Conservation (phyloP, 768 basidiomycete genomes). For the Tremella mesenterica region DNA sequence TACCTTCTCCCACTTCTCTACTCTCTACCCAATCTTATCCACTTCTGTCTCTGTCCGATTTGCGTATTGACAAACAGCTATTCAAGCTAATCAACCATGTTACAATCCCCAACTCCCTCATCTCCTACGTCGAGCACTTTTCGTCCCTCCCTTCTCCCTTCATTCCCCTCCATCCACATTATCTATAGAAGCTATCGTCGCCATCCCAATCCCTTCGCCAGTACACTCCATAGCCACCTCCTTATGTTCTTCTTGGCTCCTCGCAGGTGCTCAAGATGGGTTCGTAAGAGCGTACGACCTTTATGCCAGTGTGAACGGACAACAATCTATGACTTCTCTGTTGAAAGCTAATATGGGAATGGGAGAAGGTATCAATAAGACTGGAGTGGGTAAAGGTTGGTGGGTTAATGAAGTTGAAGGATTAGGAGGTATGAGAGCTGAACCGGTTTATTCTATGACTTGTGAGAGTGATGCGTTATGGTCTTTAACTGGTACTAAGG, state of each 20-base stretch:
- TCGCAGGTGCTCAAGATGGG: constrained; percentile 89
- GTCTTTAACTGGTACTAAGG: constrained; percentile 78
- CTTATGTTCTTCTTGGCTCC: constrained; percentile 72
- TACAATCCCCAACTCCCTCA: constrained; percentile 27
- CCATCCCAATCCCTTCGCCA: constrained; percentile 77
- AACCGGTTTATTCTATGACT: constrained; percentile 78
- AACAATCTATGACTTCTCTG: constrained; percentile 74
- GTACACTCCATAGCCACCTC: constrained; percentile 83
- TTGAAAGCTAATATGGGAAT: constrained; percentile 82
- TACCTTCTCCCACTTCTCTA: too few relatives aligned
- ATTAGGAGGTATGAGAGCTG: constrained; percentile 12
- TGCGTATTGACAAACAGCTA: constrained; percentile 2
- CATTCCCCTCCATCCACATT: constrained; percentile 51
- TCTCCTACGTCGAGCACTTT: constrained; percentile 37
- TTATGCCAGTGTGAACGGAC: constrained; percentile 78
- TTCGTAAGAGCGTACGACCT: constrained; percentile 89
- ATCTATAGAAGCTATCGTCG: constrained; percentile 82
- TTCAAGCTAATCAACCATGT: background rate
- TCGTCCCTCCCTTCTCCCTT: constrained; percentile 28
- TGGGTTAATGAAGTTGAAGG: constrained; percentile 61
- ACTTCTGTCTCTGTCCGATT: too few relatives aligned
- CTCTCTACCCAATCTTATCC: too few relatives aligned
- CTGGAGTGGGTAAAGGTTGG: constrained; percentile 77
- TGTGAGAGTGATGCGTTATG: constrained; percentile 91
- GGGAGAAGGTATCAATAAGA: constrained; percentile 84